These are phyloP conservation scores for Cryptococcus sp. DNA, from an alignment of 1,284 basidiomycete genomes.

Conservation along the genomic window DNA sequence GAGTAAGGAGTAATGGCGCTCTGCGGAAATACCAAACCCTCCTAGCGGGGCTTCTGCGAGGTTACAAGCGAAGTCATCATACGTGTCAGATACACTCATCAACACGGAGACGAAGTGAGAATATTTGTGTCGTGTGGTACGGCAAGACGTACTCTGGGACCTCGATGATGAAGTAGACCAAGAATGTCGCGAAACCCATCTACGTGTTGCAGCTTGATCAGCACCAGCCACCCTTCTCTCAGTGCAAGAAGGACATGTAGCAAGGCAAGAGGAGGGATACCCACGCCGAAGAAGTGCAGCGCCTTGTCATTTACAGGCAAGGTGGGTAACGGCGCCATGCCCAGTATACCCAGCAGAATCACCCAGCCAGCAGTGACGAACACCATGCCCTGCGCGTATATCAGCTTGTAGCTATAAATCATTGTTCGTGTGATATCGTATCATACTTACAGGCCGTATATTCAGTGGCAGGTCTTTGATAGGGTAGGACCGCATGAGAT, in stretches of 20 bases:
- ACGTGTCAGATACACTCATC: background rate
- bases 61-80: background rate
- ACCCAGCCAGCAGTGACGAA: constrained; percentile 50
- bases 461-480: constrained; percentile 42
- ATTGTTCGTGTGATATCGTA: no score
- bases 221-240: background rate
- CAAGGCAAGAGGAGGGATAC: constrained; percentile 7
- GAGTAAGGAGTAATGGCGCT: constrained; percentile 48
- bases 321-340: constrained; percentile 47
- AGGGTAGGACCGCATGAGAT: constrained; percentile 39
- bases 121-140: background rate
- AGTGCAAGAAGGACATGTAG: background rate
- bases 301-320: constrained; percentile 53
- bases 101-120: background rate
- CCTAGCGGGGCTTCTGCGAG: constrained; percentile 35
- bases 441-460: constrained; percentile 46
- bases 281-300: constrained; percentile 52
- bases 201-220: constrained; percentile 9
- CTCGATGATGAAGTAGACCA: constrained; percentile 51
- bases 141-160: constrained; percentile 47
- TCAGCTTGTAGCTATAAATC: background rate
- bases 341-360: constrained; percentile 47
- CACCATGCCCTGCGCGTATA: constrained; percentile 39
- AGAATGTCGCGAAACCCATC: constrained; percentile 52
- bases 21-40: constrained; percentile 52